Conservation (phyloP, 169 alveolate species). For the Eimeria necatrix region DNA sequence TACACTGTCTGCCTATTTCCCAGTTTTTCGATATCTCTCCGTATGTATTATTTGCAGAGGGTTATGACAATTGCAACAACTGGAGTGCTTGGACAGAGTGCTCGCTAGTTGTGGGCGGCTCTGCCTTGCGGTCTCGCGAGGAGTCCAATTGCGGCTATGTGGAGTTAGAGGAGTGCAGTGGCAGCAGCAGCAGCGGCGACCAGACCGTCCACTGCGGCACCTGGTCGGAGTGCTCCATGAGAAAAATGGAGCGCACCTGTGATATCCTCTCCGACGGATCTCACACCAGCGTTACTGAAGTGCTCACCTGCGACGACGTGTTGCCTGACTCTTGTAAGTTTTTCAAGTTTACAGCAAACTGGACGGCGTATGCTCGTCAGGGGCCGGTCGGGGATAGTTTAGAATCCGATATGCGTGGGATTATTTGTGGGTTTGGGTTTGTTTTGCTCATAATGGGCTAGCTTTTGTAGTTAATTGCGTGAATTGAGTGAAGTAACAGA, state of each 20-base stretch:
- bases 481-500: no score
- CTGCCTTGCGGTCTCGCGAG: neutral
- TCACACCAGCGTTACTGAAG: neutral
- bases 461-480: no score
- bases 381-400: neutral
- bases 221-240: constrained; percentile 14
- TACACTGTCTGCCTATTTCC: no score
- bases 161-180: constrained; percentile 29
- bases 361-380: neutral
- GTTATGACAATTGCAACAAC: neutral
- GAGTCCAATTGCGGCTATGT: neutral
- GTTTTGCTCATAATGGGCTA: no score
- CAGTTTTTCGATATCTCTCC: neutral
- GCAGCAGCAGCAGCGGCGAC: neutral
- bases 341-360: neutral
- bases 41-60: neutral
- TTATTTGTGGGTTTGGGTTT: no score
- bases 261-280: neutral
- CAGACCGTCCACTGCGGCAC: neutral
- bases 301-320: neutral
- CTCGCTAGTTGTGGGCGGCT: neutral
- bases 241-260: neutral
- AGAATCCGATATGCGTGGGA: no score
- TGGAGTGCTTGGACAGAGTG: constrained; percentile 7
- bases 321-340: neutral